Conservation (phyloP, 2,329 filamentous ascomycete genomes). For the Cytospora schulzeri region DNA sequence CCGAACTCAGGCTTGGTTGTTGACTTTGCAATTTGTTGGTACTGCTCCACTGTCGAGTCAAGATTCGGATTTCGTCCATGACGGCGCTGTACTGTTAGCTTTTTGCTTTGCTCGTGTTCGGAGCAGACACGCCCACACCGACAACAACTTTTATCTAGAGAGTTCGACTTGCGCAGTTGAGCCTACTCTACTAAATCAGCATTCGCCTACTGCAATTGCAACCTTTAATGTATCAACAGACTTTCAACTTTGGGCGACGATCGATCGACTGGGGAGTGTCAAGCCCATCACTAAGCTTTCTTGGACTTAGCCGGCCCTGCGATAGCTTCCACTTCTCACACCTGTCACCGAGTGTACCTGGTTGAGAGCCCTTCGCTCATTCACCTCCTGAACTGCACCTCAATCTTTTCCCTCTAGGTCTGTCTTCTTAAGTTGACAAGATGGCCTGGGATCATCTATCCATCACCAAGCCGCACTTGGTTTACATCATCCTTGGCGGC, state of each 20-base stretch:
- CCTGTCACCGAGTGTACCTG: neutral
- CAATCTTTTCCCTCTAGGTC: constrained; percentile 2
- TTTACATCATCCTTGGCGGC: constrained; percentile 96
- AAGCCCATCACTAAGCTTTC: constrained; percentile 17
- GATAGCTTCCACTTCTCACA: constrained; percentile 1
- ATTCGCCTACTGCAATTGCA: neutral
- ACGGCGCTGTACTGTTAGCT: neutral
- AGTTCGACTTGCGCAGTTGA: neutral
- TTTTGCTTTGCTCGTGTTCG: neutral
- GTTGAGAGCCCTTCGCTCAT: neutral
- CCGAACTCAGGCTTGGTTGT: neutral
- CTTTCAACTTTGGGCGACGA: constrained; percentile 26
- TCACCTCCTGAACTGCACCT: neutral
- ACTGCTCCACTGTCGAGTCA: neutral
- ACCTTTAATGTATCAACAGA: constrained; percentile 32
- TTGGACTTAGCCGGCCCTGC: neutral
- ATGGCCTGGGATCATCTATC: constrained; percentile 83
- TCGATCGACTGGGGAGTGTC: constrained; percentile 34
- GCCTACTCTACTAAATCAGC: neutral
- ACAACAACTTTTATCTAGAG: neutral
- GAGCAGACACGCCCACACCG: neutral
- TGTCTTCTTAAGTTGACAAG: constrained; percentile 28
- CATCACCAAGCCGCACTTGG: constrained; percentile 94
- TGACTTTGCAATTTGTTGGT: neutral
- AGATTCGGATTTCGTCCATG: neutral